These are phyloP conservation scores for Cymbopogon citratus DNA, from an alignment of 176 grass and related monocot species.

Conservation along the genomic window DNA sequence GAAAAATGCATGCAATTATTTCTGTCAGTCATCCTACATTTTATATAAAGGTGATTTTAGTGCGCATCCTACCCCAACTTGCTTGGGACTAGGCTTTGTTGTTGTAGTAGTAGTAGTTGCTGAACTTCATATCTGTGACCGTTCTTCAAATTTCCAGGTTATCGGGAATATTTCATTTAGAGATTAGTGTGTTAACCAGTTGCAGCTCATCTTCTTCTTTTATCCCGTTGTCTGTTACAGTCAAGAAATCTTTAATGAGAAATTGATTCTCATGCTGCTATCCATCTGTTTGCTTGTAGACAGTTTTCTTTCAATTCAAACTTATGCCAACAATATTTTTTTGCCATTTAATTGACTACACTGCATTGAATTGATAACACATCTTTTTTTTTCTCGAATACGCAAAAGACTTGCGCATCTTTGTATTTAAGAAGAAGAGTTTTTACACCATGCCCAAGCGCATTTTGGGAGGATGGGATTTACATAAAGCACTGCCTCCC, in stretches of 20 bases:
- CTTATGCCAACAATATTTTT: not conserved
- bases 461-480: too few species aligned
- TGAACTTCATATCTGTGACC: not conserved
- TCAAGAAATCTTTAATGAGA: not conserved
- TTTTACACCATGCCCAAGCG: too few species aligned
- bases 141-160: not conserved
- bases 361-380: conserved; percentile 3
- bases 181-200: not conserved
- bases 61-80: too few species aligned
- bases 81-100: too few species aligned
- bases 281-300: not conserved
- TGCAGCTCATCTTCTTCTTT: too few species aligned
- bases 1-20: not conserved
- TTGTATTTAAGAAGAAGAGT: too few species aligned
- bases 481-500: too few species aligned
- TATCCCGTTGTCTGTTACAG: too few species aligned
- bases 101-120: too few species aligned
- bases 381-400: too few species aligned
- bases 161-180: not conserved
- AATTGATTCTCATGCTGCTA: not conserved
- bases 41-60: not conserved
- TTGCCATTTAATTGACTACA: conserved; percentile 12
- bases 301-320: conserved; percentile 12
- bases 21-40: not conserved
- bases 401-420: too few species aligned